These are phyloP conservation scores for Craspedostauros australis DNA, from an alignment of 108 stramenopile genomes.

Conservation along the genomic window DNA sequence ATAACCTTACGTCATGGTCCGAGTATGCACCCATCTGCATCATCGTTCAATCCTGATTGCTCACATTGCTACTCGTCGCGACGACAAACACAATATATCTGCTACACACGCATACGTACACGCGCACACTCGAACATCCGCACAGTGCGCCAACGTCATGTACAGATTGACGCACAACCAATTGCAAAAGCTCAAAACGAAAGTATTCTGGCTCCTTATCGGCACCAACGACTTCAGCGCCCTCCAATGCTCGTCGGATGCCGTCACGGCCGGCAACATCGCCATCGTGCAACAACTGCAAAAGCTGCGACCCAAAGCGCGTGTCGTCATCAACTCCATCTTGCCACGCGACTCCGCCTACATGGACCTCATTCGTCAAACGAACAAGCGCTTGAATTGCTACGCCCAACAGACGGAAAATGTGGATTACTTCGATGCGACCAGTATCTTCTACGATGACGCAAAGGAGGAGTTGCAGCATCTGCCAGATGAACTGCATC, in stretches of 20 bases:
- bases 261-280: constrained; percentile 2
- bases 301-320: constrained; percentile 1
- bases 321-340: constrained; percentile 1
- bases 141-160: too few species aligned
- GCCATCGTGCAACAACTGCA: constrained; percentile 3
- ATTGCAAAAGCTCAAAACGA: too few species aligned
- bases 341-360: constrained; percentile 1
- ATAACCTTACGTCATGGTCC: too few species aligned
- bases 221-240: constrained; percentile 10
- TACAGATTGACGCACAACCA: constrained; percentile 21
- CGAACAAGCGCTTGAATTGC: constrained; percentile 4
- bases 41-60: too few species aligned
- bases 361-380: background rate
- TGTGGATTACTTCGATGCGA: constrained; percentile 6
- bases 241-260: background rate
- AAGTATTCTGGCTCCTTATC: background rate
- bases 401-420: background rate
- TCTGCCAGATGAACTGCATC: constrained; percentile 39
- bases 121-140: too few species aligned
- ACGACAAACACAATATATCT: too few species aligned
- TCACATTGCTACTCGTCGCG: too few species aligned
- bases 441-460: background rate
- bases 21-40: too few species aligned
- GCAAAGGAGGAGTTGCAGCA: too few species aligned
- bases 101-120: too few species aligned